These are phyloP conservation scores for Globisporangium nodosum DNA, from an alignment of 352 stramenopile genomes.

Conservation along the genomic window DNA sequence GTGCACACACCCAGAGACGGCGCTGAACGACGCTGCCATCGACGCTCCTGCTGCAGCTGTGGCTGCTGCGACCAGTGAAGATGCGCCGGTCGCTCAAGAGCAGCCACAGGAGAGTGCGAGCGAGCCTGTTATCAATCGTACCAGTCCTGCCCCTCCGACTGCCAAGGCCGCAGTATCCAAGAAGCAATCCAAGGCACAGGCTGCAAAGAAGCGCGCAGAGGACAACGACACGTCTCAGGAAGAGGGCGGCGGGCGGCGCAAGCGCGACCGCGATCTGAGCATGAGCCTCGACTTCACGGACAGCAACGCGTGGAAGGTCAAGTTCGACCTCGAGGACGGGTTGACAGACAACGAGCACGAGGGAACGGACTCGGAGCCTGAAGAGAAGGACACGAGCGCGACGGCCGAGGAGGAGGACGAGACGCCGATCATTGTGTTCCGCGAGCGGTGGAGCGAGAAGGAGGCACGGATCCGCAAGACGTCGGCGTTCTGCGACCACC, in stretches of 20 bases:
- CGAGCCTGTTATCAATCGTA: not conserved
- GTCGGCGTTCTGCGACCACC: conserved; percentile 46
- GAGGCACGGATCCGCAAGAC: conserved; percentile 55
- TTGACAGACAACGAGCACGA: conserved; percentile 43
- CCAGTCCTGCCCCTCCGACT: not conserved
- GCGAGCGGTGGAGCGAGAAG: conserved; percentile 78
- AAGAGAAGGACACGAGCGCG: conserved; percentile 16
- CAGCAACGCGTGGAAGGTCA: conserved; percentile 58
- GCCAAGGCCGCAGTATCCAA: not conserved
- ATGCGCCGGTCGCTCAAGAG: not conserved
- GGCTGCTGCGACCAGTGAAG: not conserved
- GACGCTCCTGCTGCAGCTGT: not conserved
- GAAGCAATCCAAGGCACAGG: not conserved
- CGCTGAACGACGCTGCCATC: not conserved
- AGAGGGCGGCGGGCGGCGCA: conserved; percentile 17
- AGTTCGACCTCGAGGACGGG: conserved; percentile 69
- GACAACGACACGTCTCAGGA: conserved; percentile 23
- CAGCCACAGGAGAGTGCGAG: not conserved
- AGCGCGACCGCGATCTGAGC: conserved; percentile 48
- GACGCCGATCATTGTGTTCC: conserved; percentile 74
- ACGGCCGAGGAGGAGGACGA: conserved; percentile 30
- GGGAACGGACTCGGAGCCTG: conserved; percentile 12
- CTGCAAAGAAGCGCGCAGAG: not conserved
- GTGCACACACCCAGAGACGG: not conserved
- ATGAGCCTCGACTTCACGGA: conserved; percentile 73